Evolutionary conservation across 345 rosid species (phyloP), one percentile per base, ranked within the genome.

Genomic region (Euphorbia tirucalli): DNA sequence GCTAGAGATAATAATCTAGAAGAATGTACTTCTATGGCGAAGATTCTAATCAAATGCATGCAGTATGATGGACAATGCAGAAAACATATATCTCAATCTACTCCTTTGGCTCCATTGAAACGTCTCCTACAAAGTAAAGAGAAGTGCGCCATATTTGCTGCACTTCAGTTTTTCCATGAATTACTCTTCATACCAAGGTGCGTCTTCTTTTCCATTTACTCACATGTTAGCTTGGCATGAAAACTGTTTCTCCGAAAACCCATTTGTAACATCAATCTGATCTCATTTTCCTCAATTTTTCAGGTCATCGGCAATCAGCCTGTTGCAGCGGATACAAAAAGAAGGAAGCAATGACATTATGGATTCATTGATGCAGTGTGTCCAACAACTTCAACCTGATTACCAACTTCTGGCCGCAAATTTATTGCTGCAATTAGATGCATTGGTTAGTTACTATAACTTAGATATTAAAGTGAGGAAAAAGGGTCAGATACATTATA

Each of bases 41-140:
- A 83, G 59, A 78, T 94, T 78, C 78, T 94, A 30, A 85, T 90
- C 4, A 92, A 88, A 72, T 91, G 98, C 58, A 94, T 94, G 92
- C 88, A 90, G 68, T 88, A 88, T 81, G 96, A 90, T 79, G 97
- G 95, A 63, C 81, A 83, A 22, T 83, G 92, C 86, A 88, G 96
- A 75, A 81, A 76, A 74, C 68, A 79, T 72, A 67, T 94, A 72
- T 81, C 88, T 31, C 84, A 86, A 58, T 73, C 74, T 65, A 77
- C 87, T 75, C 81, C 86, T 50, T 72, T 93, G 66, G 83, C 88
- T 80, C 90, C 95, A 69, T 86, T 91, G 61, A 80, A 83, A 41
- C 61, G 73, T 74, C 87, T 90, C 49, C 79, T 93, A 55, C 86
- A 78, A 46, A 85, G 93, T 71, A 74, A 80, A 31, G 79, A 84